Evolutionary conservation across 2,329 filamentous ascomycete genomes (phyloP), one percentile per base, ranked within the genome.

Genomic region (Penicillium sp.): DNA sequence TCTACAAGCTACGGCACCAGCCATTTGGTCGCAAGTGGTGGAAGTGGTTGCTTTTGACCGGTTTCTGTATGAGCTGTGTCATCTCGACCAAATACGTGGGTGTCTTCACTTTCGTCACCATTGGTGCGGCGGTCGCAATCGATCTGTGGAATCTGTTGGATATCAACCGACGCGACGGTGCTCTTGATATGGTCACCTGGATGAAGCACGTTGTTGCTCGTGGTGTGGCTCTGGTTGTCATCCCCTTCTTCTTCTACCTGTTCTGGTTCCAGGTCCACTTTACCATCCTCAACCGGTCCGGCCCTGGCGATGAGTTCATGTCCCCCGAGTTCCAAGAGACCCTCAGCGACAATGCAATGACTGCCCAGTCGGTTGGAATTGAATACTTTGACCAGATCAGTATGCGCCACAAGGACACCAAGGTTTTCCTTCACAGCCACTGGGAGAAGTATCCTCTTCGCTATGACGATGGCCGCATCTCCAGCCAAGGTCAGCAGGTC

Each of bases 231-330:
- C 81, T 99, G 53, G 90, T 97, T 66, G 73, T 96, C 63, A 85
- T 97, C 64, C 94, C 94, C 14, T 97, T 99, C 81, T 81, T 97
- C 69, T 95, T 99, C 77, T 99, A 99, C 76, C 85, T 99, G 45
- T 97, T 99, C 82, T 99, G 94, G 94, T 99, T 99, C 87, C 94
- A 99, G 82, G 92, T 99, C 27, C 94, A 99, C 78, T 99, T 99
- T 74, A 83, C 90, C 43, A 90, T 99, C 67, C 82, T 99, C 59
- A 88, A 79, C 63, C 84, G 88, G 57, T 97, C 94, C 50, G 94
- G 94, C 33, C 93, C 94, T 43, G 94, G 94, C 51, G 94, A 99
- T 71, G 93, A 97, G 69, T 99, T 99, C 78, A 99, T 99, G 94
- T 92, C 89, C 4, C 94, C 94, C 1, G 91, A 94, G 69, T 99